Evolutionary conservation across 495 filamentous ascomycete genomes (phyloP), one percentile per base, ranked within the genome.

Genomic region (Usnea hakonensis): DNA sequence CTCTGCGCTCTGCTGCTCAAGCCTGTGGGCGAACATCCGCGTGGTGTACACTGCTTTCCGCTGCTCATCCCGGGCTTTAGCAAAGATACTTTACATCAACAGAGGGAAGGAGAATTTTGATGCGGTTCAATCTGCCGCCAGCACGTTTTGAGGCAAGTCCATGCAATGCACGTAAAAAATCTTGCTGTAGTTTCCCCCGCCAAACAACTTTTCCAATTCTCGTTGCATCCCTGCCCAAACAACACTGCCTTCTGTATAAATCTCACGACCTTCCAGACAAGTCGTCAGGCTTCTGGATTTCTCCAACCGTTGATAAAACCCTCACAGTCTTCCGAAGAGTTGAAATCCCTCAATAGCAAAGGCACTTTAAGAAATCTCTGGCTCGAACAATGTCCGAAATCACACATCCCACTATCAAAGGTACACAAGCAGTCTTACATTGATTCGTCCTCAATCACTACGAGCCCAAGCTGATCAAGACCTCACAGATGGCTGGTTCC

Each of bases 401-500:
- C 71, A 76, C 75, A 59, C 81, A 83, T 75, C 80, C 81, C 64
- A 83, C 81, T 63, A 83, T 83, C 71, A 74, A 86, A 76, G 83
- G 84, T 83, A 53, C 50, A 36, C 53, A 10, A 8, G 19, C 40
- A 53, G 46, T 23, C 33, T 5, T 55, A n/a, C 30, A 44, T 40
- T 48, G 38, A 28, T n/a, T 43, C 17, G 5, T 17, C 9, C 23
- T 19, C 16, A 21, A 14, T 28, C 16, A 33, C 19, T 23, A 17
- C 26, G 23, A 35, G 46, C 53, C 64, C 46, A 40, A 37, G 57
- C 55, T 57, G 50, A 69, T 28, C 19, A 11, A n/a, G 6, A 52
- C 32, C 32, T 33, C 67, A 28, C 61, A 96, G 93, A 97, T 95
- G 94, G 93, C 78, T 99, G 94, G 95, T 97, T 97, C 87, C 90